Conservation (phyloP, 495 filamentous ascomycete species). For the Neurospora sp. region DNA sequence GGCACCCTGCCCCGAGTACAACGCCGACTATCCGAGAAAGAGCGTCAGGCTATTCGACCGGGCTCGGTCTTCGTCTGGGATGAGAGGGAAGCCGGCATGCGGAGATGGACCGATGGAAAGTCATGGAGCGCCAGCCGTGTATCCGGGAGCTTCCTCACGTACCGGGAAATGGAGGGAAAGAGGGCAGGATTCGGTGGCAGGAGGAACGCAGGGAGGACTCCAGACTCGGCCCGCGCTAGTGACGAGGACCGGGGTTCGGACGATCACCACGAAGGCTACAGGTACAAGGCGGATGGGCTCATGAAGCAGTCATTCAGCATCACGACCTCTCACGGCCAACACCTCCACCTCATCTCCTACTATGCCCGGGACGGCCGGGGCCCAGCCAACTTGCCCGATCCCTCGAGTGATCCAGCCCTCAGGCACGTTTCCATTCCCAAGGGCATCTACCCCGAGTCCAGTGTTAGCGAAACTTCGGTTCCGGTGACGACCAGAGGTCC, state of each 20-base stretch:
- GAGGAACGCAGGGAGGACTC: constrained; percentile 58
- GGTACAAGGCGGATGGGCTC: constrained; percentile 92
- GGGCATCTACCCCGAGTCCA: constrained; percentile 94
- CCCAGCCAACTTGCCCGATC: constrained; percentile 59
- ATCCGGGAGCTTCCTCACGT: constrained; percentile 94
- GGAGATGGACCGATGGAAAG: constrained; percentile 96
- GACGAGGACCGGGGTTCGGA: constrained; percentile 58
- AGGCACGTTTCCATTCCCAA: constrained; percentile 77
- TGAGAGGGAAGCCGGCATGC: constrained; percentile 95
- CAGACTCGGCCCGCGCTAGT: constrained; percentile 66
- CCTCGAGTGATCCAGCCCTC: constrained; percentile 68
- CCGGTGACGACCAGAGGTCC: constrained; percentile 37
- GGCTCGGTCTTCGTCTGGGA: constrained; percentile 99
- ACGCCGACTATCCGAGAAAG: constrained; percentile 88
- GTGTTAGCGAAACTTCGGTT: constrained; percentile 67
- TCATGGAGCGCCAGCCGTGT: constrained; percentile 98
- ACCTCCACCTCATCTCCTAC: constrained; percentile 95
- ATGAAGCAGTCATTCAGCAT: constrained; percentile 99
- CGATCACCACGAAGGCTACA: constrained; percentile 88
- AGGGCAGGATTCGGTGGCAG: constrained; percentile 50
- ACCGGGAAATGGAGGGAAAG: constrained; percentile 98
- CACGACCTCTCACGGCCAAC: constrained; percentile 78
- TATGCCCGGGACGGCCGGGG: constrained; percentile 68
- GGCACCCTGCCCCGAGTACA: constrained; percentile 88
- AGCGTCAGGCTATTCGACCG: constrained; percentile 85